A percentile compares a stretch with the other conserved stretches of the same genome.
Conservation (phyloP, 2,329 filamentous ascomycete species). For the Fusarium phyllophilum region DNA sequence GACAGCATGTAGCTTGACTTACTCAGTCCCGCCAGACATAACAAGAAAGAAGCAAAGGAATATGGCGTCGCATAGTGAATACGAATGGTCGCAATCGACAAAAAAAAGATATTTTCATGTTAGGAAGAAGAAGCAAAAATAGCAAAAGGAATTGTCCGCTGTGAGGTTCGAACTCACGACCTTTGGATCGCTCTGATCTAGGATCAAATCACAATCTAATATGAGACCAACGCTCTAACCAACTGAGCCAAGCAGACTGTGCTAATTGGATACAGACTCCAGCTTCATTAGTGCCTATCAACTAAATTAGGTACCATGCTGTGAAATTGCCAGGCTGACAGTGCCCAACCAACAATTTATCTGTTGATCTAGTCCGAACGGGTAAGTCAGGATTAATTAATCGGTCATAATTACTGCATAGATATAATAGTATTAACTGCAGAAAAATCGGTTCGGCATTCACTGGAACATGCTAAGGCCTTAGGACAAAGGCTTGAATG, state of each 20-base stretch:
- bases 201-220: conserved; percentile 9
- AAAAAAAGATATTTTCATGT: fast-evolving
- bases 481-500: neutral
- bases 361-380: neutral
- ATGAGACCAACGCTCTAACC: conserved; percentile 35
- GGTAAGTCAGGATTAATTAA: no score
- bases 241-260: conserved; percentile 28
- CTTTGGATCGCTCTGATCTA: conserved; percentile 31
- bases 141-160: conserved; percentile 7
- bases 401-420: fast-evolving
- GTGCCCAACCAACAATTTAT: neutral
- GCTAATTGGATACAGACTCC: neutral
- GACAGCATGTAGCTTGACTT: neutral
- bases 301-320: fast-evolving
- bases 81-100: neutral
- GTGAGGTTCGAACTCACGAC: conserved; percentile 38
- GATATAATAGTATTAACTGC: fast-evolving
- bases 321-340: no score
- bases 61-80: fast-evolving
- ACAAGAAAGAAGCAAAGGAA: neutral
- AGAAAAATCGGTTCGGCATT: neutral
- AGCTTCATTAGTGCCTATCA: fast-evolving
- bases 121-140: neutral
- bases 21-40: fast-evolving
- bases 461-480: neutral